Conservation (phyloP, 169 alveolate genomes). For the Plasmodium gonderi region DNA sequence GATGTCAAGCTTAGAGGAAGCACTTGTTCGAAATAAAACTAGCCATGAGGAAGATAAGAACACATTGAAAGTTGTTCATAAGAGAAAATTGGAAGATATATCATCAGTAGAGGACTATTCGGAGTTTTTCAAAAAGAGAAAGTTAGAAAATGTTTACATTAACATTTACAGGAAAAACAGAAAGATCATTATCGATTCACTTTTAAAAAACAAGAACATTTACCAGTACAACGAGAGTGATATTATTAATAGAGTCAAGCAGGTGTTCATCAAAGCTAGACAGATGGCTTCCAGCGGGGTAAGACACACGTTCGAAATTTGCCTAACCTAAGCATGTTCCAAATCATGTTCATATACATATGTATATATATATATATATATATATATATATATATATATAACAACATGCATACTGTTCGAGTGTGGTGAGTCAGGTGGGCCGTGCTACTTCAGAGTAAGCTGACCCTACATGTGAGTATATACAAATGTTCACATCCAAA, state of each 20-base stretch:
- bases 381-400: not conserved
- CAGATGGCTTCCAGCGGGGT: conserved; percentile 74
- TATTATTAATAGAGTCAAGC: conserved; percentile 48
- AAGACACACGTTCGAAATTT: too few species aligned
- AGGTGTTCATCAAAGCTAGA: conserved; percentile 39
- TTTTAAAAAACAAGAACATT: conserved; percentile 30
- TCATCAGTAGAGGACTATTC: not conserved
- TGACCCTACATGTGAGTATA: too few species aligned
- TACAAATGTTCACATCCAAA: too few species aligned
- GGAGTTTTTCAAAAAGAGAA: conserved; percentile 47
- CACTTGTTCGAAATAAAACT: not conserved
- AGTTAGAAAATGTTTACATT: conserved; percentile 38
- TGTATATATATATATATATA: not conserved
- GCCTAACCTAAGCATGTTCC: too few species aligned
- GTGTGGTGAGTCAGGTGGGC: too few species aligned
- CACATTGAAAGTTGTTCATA: not conserved
- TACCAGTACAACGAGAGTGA: conserved; percentile 47
- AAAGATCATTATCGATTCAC: conserved; percentile 26
- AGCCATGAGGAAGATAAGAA: not conserved
- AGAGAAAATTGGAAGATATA: not conserved
- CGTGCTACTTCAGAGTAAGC: too few species aligned
- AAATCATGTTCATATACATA: not conserved
- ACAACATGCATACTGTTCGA: not conserved
- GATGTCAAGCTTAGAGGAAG: too few species aligned
- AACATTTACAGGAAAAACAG: conserved; percentile 64